Base-by-base conservation (phyloP, 352 stramenopile species). In the Globisporangium radiosum region DNA sequence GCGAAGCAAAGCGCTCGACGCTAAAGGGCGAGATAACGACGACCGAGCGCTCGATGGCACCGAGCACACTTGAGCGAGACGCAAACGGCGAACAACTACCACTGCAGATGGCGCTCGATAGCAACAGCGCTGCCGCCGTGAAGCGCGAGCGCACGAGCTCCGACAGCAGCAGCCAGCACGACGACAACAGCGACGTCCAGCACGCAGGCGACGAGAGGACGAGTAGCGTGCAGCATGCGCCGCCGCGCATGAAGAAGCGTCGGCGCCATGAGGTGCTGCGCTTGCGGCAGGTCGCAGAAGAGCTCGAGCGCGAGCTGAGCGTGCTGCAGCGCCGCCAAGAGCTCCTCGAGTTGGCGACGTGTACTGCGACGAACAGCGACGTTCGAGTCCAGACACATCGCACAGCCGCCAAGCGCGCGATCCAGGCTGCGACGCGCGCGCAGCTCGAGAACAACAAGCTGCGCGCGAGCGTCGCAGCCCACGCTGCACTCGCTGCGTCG, bases 391-490 rank as follows among this genome's bases (percentile, higher is more conserved):
- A 33, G 25, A 33, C 25, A 33, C 25, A 33, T 33, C 25, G 25
- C 25, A 33, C 2, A 33, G 50, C 75, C n/a, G 73, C 73, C 4
- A 73, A 70, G 59, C 59, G 66, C 2, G 73, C 82, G 51, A 57
- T 60, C 19, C 65, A 72, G 14, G 69, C 71, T 40, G 72, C 70
- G 47, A 52, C 65, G 1, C 72, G 70, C 44, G 62, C 72, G 2
- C 66, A 75, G 17, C 56, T 80, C 49, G 69, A 85, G 57, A 85
- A 85, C 51, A 43, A 57, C 1, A 81, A 81, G 57, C 62, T 85
- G 44, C 62, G 64, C 1, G 68, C 76, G 38, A 69, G 73, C 52
- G 63, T 81, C 38, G 63, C 81, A 45, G 71, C 56, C 3, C 71
- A 85, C 47, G 70, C 76, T 36, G 63, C 68, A 4, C 50, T 83